These are phyloP conservation scores for Fusarium lyarnte DNA, from an alignment of 2,329 filamentous ascomycete species.

Conservation along the genomic window DNA sequence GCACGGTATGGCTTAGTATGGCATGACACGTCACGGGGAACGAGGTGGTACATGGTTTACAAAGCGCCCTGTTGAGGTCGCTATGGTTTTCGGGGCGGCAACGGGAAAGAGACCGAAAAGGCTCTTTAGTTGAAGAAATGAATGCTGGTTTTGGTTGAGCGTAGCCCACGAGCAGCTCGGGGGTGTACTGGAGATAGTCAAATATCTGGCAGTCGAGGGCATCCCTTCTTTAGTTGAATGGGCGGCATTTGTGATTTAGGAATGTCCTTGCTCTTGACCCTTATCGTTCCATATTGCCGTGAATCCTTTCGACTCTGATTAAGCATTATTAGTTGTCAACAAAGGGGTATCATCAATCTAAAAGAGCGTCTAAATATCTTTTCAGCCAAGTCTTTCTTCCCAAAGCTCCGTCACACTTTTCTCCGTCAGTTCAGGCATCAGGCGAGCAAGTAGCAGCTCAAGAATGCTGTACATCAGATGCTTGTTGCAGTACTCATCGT, in stretches of 20 bases:
- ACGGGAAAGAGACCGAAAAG: background rate
- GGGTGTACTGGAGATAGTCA: conserved; percentile 5
- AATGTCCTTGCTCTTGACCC: conserved; percentile 38
- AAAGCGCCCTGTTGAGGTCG: background rate
- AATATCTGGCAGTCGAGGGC: conserved; percentile 16
- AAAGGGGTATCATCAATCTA: conserved; percentile 36
- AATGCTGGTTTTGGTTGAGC: background rate
- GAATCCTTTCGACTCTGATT: background rate
- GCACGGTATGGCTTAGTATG: conserved; percentile 28
- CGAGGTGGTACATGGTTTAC: conserved; percentile 1
- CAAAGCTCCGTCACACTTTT: conserved; percentile 76
- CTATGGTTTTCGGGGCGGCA: background rate
- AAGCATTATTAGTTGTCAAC: conserved; percentile 7
- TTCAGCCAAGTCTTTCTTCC: conserved; percentile 70
- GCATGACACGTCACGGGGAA: conserved; percentile 10
- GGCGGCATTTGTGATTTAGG: conserved; percentile 43
- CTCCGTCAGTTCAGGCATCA: conserved; percentile 86
- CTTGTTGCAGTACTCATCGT: conserved; percentile 90
- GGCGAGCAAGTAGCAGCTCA: conserved; percentile 80
- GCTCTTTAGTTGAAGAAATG: background rate
- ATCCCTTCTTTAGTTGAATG: conserved; percentile 41
- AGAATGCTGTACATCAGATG: conserved; percentile 85
- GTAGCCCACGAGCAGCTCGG: background rate
- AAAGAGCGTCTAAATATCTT: conserved; percentile 17
- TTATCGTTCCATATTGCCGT: background rate